Evolutionary conservation across 1,284 basidiomycete species (phyloP).

Genomic region (Cutaneotrichosporon curvatum): DNA sequence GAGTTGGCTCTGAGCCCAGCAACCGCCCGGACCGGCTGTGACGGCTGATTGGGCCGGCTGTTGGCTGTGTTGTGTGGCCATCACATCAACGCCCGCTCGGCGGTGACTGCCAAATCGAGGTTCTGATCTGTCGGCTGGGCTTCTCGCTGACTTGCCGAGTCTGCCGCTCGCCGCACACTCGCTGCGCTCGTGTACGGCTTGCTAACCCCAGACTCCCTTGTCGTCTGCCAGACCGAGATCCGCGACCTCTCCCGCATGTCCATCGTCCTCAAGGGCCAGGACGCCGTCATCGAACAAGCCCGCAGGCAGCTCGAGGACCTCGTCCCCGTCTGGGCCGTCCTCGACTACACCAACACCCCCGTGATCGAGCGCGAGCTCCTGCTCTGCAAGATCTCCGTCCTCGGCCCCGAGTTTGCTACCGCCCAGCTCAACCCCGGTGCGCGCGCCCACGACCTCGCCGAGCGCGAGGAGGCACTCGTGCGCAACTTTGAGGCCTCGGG

Average conservation of each 20-base stretch:
- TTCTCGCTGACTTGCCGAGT: no score
- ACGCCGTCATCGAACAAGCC: constrained; percentile 96
- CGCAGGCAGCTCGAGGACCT: constrained; percentile 87
- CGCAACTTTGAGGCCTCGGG: constrained; percentile 23
- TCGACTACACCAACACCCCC: constrained; percentile 88
- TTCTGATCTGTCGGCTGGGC: no score
- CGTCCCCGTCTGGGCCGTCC: constrained; percentile 93
- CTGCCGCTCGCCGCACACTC: no score
- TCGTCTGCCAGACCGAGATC: constrained; percentile 97
- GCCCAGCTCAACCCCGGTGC: constrained; percentile 67
- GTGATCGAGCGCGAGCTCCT: constrained; percentile 82
- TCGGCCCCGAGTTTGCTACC: constrained; percentile 95
- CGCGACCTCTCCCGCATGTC: constrained; percentile 97
- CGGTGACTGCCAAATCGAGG: no score
- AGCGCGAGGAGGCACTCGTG: constrained; percentile 17
- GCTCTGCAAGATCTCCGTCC: constrained; percentile 86
- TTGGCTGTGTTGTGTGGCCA: no score
- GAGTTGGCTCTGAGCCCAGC: no score
- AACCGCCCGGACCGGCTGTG: no score
- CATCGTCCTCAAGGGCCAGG: constrained; percentile 92
- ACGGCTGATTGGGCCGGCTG: no score
- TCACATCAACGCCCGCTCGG: no score
- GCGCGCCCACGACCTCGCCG: constrained; percentile 38
- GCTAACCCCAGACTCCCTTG: constrained; percentile 67
- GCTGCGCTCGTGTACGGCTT: neutral